These are phyloP conservation scores for Citrus unshiu DNA, from an alignment of 345 rosid species.

Conservation along the genomic window DNA sequence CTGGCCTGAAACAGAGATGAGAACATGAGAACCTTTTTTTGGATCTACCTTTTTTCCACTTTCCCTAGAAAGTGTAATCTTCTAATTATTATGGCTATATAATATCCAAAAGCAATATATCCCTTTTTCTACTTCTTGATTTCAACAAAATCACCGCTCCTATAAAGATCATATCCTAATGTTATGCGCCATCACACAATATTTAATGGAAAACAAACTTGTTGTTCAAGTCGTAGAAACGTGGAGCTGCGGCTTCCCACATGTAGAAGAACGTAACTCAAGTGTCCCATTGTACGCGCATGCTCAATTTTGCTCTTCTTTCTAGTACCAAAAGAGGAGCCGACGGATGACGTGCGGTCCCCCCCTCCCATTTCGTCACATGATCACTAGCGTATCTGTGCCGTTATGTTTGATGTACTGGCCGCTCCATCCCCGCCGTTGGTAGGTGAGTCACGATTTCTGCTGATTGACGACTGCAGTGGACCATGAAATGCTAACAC, in stretches of 20 bases:
- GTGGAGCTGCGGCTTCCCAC: constrained; percentile 13
- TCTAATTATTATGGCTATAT: not conserved
- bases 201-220: not conserved
- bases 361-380: not conserved
- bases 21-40: not conserved
- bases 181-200: not conserved
- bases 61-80: constrained; percentile 2
- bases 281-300: not conserved
- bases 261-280: not conserved
- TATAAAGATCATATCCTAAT: not conserved
- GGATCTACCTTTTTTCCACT: not conserved
- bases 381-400: not conserved
- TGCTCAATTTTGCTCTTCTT: not conserved
- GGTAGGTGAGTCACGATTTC: not conserved
- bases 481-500: not conserved
- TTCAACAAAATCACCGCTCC: not conserved
- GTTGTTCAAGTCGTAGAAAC: not conserved
- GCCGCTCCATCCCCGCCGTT: not conserved
- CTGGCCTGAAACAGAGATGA: not conserved
- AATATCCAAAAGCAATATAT: not conserved
- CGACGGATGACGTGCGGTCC: constrained; percentile 1
- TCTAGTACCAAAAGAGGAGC: not conserved
- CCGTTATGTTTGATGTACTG: not conserved
- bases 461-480: not conserved
- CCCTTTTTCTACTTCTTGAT: not conserved